Percentiles rank a stretch among this genome's conserved stretches.
phyloP scores from a whole-genome alignment of 768 basidiomycete species.

The Hortiboletus campestris region DNA sequence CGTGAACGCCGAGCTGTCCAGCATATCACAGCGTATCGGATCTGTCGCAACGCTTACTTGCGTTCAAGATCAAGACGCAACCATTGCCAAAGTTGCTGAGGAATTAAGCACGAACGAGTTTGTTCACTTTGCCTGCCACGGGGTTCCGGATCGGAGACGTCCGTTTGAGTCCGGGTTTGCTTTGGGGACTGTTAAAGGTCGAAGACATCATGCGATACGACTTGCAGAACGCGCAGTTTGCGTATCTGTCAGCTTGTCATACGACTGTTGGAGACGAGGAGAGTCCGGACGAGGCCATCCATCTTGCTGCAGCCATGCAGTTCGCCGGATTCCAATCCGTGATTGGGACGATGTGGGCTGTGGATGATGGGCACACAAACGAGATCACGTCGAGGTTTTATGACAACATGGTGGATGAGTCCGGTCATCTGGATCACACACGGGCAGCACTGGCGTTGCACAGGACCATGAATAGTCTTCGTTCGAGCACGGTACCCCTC shows the following conservation, averaged over 20 bases:
- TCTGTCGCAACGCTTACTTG: not conserved
- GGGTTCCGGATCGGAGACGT: not conserved
- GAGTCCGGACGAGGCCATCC: no score
- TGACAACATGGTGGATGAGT: not conserved
- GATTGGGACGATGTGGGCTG: slow-evolving; percentile 14
- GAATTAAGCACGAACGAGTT: not conserved
- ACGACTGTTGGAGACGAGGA: no score
- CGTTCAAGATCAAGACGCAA: not conserved
- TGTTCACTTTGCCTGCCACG: slow-evolving; percentile 24
- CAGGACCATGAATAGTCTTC: no score
- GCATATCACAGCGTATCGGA: not conserved
- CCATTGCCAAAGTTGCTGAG: not conserved
- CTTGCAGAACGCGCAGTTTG: no score
- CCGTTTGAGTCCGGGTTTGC: slow-evolving; percentile 21
- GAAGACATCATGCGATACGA: slow-evolving; percentile 2
- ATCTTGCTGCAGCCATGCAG: no score
- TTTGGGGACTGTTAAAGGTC: not conserved
- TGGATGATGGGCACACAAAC: slow-evolving; percentile 3
- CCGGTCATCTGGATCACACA: not conserved
- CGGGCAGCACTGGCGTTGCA: slow-evolving; percentile 3
- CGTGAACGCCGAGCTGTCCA: not conserved
- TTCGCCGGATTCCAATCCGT: no score
- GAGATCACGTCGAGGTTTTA: slow-evolving; percentile 1
- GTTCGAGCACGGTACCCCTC: no score
- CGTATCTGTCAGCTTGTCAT: no score